These are phyloP conservation scores for Nemophila menziesii DNA, from an alignment of 257 asterid species.

Conservation along the genomic window DNA sequence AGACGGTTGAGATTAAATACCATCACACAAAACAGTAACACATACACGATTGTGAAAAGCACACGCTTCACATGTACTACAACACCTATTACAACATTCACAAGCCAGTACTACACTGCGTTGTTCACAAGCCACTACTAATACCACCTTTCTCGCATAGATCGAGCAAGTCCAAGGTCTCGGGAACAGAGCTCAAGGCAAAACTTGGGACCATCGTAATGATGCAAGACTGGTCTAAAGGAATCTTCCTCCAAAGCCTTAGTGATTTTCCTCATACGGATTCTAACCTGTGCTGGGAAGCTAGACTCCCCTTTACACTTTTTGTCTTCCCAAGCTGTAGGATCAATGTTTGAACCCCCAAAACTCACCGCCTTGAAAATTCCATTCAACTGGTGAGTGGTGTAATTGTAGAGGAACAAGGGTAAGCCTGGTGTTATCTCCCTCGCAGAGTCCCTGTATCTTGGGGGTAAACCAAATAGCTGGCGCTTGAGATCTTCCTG, in stretches of 20 bases:
- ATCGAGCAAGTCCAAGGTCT: no score
- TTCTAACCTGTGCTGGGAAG: slow-evolving; percentile 91
- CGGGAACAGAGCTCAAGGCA: slow-evolving; percentile 86
- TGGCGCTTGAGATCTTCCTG: slow-evolving; percentile 91
- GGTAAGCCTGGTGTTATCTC: slow-evolving; percentile 96
- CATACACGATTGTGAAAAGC: no score
- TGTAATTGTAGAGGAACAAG: slow-evolving; percentile 73
- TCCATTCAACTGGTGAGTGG: slow-evolving; percentile 96
- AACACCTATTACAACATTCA: no score
- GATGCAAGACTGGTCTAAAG: slow-evolving; percentile 90
- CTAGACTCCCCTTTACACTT: slow-evolving; percentile 80
- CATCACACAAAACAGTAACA: no score
- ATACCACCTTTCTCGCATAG: no score
- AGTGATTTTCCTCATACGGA: no score
- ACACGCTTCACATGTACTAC: no score
- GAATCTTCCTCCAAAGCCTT: no score
- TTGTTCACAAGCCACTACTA: no score
- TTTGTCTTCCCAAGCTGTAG: slow-evolving; percentile 83
- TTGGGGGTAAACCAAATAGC: slow-evolving; percentile 86
- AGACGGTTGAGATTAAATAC: no score
- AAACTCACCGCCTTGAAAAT: slow-evolving; percentile 88
- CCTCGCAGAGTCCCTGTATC: slow-evolving; percentile 92
- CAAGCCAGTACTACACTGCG: no score
- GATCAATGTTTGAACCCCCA: slow-evolving; percentile 76
- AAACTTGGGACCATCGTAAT: slow-evolving; percentile 94